Base-by-base conservation (phyloP, 179 eudicot species). In the Amaranthus tricolor region DNA sequence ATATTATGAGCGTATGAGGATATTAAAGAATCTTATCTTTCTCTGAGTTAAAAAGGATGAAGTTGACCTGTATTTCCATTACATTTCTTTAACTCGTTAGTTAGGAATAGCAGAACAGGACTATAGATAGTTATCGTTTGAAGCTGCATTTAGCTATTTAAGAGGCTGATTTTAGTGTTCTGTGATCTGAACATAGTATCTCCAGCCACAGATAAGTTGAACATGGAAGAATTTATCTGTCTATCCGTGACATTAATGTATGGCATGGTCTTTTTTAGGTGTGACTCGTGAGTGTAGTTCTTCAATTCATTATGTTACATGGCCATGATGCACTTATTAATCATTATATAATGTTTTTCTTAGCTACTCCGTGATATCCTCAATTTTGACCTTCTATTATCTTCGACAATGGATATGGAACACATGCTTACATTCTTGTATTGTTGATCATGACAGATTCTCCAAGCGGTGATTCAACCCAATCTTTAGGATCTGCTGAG, bases 401-500 rank as follows among this genome's bases (percentile, higher is more conserved):
- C 50, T 24, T n/a, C 55, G 16, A 21, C 54, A 61, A 4, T 12
- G 68, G 55, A 55, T 48, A 17, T 43, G 56, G 62, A 50, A 14
- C 20, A 54, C 16, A 59, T 16, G 6, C 62, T 52, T 24, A 49
- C 52, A 11, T 64, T 57, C 21, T 45, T 62, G 13, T 48, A 11
- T 21, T 68, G 15, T 9, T 66, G 45, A 1, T 61, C 14, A 73
- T 80, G 17, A n/a, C 86, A 94, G 98, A 86, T 76, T 84, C 86
- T 40, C 86, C 86, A 9, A 86, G 83, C 80, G 81, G 73, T 82
- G 84, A 86, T 79, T 68, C 80, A 58, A 78, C 77, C 13, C 75
- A 75, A 50, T 52, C 76, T 71, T 62, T 79, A 56, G 83, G 83
- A 52, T 70, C 74, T 75, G 71, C 79, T 70, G 74, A 68, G 60